Evolutionary conservation across 768 basidiomycete species (phyloP).

Genomic region (Mycena polygramma): DNA sequence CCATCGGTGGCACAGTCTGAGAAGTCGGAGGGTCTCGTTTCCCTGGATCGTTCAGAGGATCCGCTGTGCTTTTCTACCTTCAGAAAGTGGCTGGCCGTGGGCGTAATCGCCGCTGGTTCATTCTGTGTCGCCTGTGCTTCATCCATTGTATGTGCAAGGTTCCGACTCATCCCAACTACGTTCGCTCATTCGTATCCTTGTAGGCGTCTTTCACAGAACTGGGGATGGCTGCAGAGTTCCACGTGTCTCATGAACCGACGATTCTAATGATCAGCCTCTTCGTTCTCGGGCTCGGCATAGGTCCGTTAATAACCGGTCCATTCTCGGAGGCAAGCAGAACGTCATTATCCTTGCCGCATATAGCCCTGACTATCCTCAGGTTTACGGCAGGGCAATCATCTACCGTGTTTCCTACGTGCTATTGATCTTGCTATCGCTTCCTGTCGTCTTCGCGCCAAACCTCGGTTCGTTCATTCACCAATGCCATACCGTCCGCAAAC

Average conservation of each 20-base stretch:
- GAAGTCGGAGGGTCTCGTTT: constrained; percentile 42
- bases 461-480: constrained; percentile 56
- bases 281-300: constrained; percentile 66
- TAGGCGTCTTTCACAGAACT: constrained; percentile 75
- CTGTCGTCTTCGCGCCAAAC: constrained; percentile 80
- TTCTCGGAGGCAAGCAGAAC: constrained; percentile 60
- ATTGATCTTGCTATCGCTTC: constrained; percentile 76
- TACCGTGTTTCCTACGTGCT: constrained; percentile 72
- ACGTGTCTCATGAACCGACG: constrained; percentile 60
- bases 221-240: constrained; percentile 64
- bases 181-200: constrained; percentile 1
- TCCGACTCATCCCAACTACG: background rate
- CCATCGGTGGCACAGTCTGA: constrained; percentile 2
- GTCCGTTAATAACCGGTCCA: constrained; percentile 62
- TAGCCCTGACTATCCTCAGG: constrained; percentile 53
- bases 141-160: constrained; percentile 59
- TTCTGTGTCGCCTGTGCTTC: constrained; percentile 69
- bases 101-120: constrained; percentile 60
- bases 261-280: constrained; percentile 70
- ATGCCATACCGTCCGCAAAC: background rate
- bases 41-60: constrained; percentile 56
- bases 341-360: constrained; percentile 51
- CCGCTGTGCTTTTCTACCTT: constrained; percentile 55
- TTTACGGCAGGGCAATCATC: constrained; percentile 75
- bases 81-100: constrained; percentile 64